phyloP scores from a whole-genome alignment of 768 basidiomycete species.

The Lentinula boryana region DNA sequence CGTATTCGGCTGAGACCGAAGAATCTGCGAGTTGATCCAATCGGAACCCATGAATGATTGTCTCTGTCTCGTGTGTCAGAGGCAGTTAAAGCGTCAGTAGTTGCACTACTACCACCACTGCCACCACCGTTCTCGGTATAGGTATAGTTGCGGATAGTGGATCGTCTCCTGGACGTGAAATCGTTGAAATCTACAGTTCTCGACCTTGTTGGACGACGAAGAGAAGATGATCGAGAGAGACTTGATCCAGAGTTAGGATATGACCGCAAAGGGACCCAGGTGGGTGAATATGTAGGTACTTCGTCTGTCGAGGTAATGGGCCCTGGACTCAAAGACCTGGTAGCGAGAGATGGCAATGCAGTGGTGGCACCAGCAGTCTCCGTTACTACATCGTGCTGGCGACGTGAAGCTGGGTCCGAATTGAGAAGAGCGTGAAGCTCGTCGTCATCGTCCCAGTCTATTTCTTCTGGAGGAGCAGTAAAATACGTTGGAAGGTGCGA shows the following conservation, averaged over 20 bases:
- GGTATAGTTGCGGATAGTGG: conserved; percentile 33
- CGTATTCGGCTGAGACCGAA: conserved; percentile 44
- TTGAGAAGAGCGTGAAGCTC: conserved; percentile 44
- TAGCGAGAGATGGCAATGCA: not conserved
- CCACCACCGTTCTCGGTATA: conserved; percentile 2
- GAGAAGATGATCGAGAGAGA: conserved; percentile 51
- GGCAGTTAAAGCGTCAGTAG: conserved; percentile 14
- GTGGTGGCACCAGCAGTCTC: not conserved
- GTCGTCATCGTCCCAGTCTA: conserved; percentile 61
- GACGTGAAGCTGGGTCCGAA: conserved; percentile 35
- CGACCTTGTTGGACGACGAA: conserved; percentile 51
- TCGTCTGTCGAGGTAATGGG: not conserved
- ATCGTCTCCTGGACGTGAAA: conserved; percentile 61
- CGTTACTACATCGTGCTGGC: conserved; percentile 58
- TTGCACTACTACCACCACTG: conserved; percentile 22
- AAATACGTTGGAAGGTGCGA: conserved; percentile 45
- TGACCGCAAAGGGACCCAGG: conserved; percentile 5
- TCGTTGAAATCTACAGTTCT: conserved; percentile 67
- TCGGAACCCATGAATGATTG: conserved; percentile 10
- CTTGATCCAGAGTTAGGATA: conserved; percentile 17
- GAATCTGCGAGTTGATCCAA: conserved; percentile 39
- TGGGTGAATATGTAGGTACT: not conserved
- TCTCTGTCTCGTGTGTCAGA: conserved; percentile 1
- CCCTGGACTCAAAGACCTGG: not conserved
- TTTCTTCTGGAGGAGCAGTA: conserved; percentile 45